A percentile compares a stretch with the other conserved stretches of the same genome.
Evolutionary conservation across 345 rosid genomes (phyloP).

Genomic region (Citrus medica): DNA sequence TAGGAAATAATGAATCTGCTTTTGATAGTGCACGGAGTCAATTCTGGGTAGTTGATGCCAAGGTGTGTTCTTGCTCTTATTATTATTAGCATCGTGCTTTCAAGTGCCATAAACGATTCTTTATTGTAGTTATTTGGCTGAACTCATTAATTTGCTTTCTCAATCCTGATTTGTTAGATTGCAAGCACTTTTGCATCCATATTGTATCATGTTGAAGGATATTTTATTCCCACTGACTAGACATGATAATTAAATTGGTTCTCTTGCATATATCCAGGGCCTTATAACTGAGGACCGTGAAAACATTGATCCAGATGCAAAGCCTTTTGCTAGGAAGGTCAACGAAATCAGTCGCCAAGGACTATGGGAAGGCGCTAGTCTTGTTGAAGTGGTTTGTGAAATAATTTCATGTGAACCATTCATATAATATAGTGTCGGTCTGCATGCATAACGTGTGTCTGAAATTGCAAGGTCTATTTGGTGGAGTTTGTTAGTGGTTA

Average conservation of each 20-base stretch:
- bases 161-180: neutral
- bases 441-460: neutral
- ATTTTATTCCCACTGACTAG: neutral
- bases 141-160: neutral
- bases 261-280: slow-evolving; percentile 48
- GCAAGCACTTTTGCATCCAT: neutral
- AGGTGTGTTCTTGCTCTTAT: slow-evolving; percentile 36
- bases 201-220: slow-evolving; percentile 10
- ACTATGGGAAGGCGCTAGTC: slow-evolving; percentile 80
- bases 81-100: neutral
- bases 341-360: slow-evolving; percentile 88
- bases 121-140: neutral
- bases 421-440: neutral
- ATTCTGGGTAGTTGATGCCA: slow-evolving; percentile 97
- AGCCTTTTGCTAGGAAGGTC: slow-evolving; percentile 75
- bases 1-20: slow-evolving; percentile 80
- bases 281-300: slow-evolving; percentile 85
- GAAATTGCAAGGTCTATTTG: neutral
- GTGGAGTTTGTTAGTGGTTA: neutral
- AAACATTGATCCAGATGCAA: slow-evolving; percentile 71
- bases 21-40: slow-evolving; percentile 92
- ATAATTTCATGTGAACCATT: neutral
- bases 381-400: slow-evolving; percentile 82
- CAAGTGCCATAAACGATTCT: neutral
- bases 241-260: slow-evolving; percentile 17